Evolutionary conservation across 495 filamentous ascomycete species (phyloP), one percentile per base, ranked within the genome.

Genomic region (Trichoderma parareesei): DNA sequence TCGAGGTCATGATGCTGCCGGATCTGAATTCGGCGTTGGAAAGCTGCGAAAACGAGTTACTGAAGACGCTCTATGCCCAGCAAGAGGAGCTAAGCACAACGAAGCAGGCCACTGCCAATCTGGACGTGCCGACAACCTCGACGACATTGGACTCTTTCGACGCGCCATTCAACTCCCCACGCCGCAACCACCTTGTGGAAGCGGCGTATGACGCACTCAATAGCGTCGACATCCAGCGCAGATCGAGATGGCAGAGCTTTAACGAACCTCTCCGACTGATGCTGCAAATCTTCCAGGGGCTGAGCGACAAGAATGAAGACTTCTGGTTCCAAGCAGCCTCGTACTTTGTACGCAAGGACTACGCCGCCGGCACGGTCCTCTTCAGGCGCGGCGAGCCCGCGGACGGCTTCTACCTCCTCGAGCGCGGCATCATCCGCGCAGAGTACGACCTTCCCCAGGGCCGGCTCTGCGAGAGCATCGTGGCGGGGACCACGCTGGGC

Each of bases 11-110:
- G 65, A 84, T 96, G 18, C 93, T 96, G 65, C 90, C 90, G 64
- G 90, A 95, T 67, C 83, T 98, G 57, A 98, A 98, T 75, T 89
- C 88, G 4, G 94, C 92, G 0, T 81, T 98, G 2, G 95, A 98
- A 70, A 89, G 84, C 70, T 97, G 93, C 75, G 94, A 98, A 74
- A 98, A 98, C 69, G 89, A 96, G 65, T 90, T 96, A 35, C 81
- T 98, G 13, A 90, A 92, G 67, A 87, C 88, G 0, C 90, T 96
- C 66, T 96, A 94, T 71, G 83, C 77, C 62, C 80, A 74, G 64
- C 79, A 81, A 67, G 77, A 83, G 62, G 77, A 73, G 14, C 69
- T 75, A 38, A 70, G 72, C 44, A 68, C 71, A 42, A 67, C 72
- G 11, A 73, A 75, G 38, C 75, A 76, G 6, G 71, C 75, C 2